These are phyloP conservation scores for Arctium lappa DNA, from an alignment of 129 eudicot species.

Conservation along the genomic window DNA sequence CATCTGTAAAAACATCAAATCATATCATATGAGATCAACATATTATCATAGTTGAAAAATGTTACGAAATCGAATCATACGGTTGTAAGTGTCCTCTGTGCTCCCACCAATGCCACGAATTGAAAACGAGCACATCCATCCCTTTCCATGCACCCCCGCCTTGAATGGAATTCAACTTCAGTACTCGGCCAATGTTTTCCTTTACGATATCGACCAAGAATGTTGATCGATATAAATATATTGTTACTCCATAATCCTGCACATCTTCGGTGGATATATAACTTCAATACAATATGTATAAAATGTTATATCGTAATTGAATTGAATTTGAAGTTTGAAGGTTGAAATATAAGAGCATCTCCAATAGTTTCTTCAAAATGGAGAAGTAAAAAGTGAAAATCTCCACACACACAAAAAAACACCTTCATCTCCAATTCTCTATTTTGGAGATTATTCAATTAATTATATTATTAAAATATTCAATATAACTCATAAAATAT, in stretches of 20 bases:
- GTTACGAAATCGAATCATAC: slow-evolving; percentile 27
- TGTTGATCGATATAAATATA: slow-evolving; percentile 54
- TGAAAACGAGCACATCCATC: slow-evolving; percentile 73
- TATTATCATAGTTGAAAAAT: not conserved
- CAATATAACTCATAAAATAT: too few species aligned
- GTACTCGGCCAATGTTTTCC: slow-evolving; percentile 50
- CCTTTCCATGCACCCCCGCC: slow-evolving; percentile 69
- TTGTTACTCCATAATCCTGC: slow-evolving; percentile 81
- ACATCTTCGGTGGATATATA: not conserved
- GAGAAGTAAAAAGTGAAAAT: too few species aligned
- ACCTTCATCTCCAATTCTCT: too few species aligned
- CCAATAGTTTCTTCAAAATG: too few species aligned
- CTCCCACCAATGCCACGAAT: slow-evolving; percentile 93
- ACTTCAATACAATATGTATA: not conserved
- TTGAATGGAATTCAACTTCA: slow-evolving; percentile 62
- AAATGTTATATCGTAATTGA: not conserved
- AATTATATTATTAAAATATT: too few species aligned
- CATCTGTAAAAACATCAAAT: slow-evolving; percentile 38
- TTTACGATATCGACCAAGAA: slow-evolving; percentile 69
- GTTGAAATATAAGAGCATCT: too few species aligned
- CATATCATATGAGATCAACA: not conserved
- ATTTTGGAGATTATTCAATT: too few species aligned
- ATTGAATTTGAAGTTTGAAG: not conserved
- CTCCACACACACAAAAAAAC: too few species aligned
- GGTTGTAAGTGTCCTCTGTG: slow-evolving; percentile 60